A percentile compares a stretch with the other conserved stretches of the same genome.
phyloP scores from a whole-genome alignment of 495 filamentous ascomycete genomes.

The Cryomyces minteri region DNA sequence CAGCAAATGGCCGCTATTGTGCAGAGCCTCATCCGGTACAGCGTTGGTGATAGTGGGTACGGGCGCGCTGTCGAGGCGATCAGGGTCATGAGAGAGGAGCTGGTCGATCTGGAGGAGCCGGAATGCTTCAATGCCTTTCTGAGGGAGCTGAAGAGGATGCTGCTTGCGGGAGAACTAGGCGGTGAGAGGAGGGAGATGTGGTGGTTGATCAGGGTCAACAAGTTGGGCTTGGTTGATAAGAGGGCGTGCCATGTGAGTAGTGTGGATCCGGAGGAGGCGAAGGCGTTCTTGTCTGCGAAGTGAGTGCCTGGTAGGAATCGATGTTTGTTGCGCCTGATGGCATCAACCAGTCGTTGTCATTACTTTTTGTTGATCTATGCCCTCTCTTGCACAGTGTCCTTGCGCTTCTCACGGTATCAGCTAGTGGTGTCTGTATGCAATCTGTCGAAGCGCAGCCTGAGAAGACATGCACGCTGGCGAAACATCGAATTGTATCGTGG shows the following conservation, averaged over 20 bases:
- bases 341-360: no score
- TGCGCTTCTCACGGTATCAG: no score
- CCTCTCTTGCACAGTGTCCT: no score
- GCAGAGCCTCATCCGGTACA: conserved; percentile 45
- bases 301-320: no score
- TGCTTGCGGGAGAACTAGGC: conserved; percentile 53
- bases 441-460: no score
- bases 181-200: conserved; percentile 75
- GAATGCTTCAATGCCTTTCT: conserved; percentile 61
- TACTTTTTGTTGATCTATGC: no score
- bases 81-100: conserved; percentile 57
- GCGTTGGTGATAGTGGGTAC: conserved; percentile 59
- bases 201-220: conserved; percentile 47
- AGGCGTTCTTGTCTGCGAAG: conserved; percentile 7
- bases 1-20: conserved; percentile 60
- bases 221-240: conserved; percentile 56
- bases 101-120: conserved; percentile 60
- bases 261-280: conserved; percentile 49
- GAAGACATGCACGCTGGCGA: no score
- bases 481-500: no score
- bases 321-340: no score
- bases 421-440: no score
- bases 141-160: conserved; percentile 46
- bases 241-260: conserved; percentile 37
- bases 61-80: conserved; percentile 58